A percentile compares a stretch with the other conserved stretches of the same genome.
Evolutionary conservation across 805 yeast genomes (phyloP).

Genomic region (Saturnispora zaruensis): DNA sequence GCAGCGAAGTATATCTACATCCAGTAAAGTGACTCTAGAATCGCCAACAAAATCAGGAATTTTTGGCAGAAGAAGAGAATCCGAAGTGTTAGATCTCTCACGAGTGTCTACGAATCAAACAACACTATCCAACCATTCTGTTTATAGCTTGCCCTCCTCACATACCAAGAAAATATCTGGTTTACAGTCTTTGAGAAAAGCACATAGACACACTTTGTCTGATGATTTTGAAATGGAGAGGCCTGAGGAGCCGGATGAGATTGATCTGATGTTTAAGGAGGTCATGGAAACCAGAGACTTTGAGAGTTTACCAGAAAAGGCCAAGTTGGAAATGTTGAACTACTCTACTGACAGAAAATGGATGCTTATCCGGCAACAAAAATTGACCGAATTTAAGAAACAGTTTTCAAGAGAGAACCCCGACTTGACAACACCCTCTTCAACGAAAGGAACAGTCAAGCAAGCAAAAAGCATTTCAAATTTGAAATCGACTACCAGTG

Average conservation of each 20-base stretch:
- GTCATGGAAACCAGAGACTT: slow-evolving; percentile 81
- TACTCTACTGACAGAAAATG: slow-evolving; percentile 77
- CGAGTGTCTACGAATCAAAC: slow-evolving; percentile 23
- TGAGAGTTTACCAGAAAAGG: slow-evolving; percentile 50
- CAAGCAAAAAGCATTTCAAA: slow-evolving; percentile 1
- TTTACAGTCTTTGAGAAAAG: slow-evolving; percentile 21
- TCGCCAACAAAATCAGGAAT: slow-evolving; percentile 7
- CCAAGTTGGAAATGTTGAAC: slow-evolving; percentile 65
- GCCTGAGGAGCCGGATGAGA: slow-evolving; percentile 56
- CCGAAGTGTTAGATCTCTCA: slow-evolving; percentile 18
- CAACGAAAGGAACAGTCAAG: neutral
- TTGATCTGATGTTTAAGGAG: slow-evolving; percentile 67
- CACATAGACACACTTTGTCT: slow-evolving; percentile 30
- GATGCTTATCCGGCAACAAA: slow-evolving; percentile 85
- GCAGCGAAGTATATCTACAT: neutral
- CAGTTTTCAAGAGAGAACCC: slow-evolving; percentile 17
- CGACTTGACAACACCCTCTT: neutral
- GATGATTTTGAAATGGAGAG: slow-evolving; percentile 46
- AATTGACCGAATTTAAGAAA: slow-evolving; percentile 65
- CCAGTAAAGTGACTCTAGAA: neutral
- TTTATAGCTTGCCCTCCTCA: slow-evolving; percentile 23
- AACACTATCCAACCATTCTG: slow-evolving; percentile 13
- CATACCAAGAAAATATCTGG: slow-evolving; percentile 24
- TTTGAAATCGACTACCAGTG: slow-evolving; percentile 27
- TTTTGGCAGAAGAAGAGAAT: slow-evolving; percentile 7